Conservation (phyloP, 2,329 filamentous ascomycete genomes). For the Botrytis aclada region DNA sequence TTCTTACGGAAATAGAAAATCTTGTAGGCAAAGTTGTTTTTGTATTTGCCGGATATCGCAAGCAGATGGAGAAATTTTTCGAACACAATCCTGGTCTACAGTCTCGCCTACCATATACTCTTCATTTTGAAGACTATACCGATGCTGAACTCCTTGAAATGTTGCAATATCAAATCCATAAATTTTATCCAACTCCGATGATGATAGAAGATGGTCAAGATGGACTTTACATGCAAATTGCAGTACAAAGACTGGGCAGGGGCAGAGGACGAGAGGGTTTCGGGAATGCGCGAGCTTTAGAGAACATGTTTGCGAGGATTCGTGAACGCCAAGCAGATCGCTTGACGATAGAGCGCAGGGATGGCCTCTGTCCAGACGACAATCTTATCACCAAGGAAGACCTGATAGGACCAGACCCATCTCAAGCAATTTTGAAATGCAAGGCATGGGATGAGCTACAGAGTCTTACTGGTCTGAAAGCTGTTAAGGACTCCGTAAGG, state of each 20-base stretch:
- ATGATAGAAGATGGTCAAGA: conserved; percentile 53
- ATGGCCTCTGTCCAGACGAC: conserved; percentile 48
- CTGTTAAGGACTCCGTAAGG: conserved; percentile 61
- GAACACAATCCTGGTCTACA: conserved; percentile 68
- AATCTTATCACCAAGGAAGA: conserved; percentile 63
- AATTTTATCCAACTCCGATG: conserved; percentile 55
- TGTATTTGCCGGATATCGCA: conserved; percentile 69
- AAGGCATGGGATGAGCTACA: conserved; percentile 57
- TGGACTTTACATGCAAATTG: conserved; percentile 64
- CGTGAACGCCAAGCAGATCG: conserved; percentile 57
- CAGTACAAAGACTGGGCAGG: conserved; percentile 57
- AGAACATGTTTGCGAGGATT: conserved; percentile 58
- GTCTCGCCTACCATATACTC: conserved; percentile 63
- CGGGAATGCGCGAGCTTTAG: conserved; percentile 67
- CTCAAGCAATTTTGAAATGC: conserved; percentile 48
- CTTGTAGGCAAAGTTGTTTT: conserved; percentile 67
- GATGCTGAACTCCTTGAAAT: conserved; percentile 64
- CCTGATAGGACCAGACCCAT: conserved; percentile 67
- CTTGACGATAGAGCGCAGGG: conserved; percentile 47
- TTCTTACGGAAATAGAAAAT: conserved; percentile 72
- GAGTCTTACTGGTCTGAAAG: conserved; percentile 53
- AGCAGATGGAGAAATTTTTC: conserved; percentile 75
- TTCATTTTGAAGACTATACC: conserved; percentile 67
- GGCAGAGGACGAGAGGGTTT: conserved; percentile 65
- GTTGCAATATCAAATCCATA: conserved; percentile 51